Conservation (phyloP, 805 yeast species). For the Pichia membranifaciens region DNA sequence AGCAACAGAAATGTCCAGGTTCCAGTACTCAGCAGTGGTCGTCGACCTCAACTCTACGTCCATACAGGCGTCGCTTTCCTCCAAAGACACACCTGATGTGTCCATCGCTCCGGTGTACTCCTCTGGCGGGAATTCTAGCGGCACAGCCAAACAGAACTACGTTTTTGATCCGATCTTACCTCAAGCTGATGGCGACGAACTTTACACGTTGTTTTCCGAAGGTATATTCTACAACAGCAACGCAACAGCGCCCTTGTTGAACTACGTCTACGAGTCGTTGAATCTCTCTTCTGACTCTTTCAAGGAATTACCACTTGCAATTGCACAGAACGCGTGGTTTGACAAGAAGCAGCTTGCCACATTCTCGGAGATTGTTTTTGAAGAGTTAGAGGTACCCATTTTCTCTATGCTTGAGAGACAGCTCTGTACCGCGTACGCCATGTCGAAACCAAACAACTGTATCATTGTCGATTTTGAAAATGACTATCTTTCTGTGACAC, state of each 20-base stretch:
- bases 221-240: constrained; percentile 73
- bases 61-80: constrained; percentile 68
- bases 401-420: constrained; percentile 74
- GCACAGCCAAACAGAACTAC: constrained; percentile 22
- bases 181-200: constrained; percentile 36
- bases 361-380: constrained; percentile 69
- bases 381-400: constrained; percentile 66
- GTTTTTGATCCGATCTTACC: constrained; percentile 12
- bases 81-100: constrained; percentile 55
- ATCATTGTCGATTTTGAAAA: constrained; percentile 79
- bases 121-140: not conserved
- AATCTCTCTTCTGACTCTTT: constrained; percentile 37
- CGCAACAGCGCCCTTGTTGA: constrained; percentile 61
- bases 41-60: constrained; percentile 61
- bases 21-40: constrained; percentile 51
- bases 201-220: constrained; percentile 55
- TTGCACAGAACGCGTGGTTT: constrained; percentile 61
- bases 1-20: not conserved
- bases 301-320: constrained; percentile 58
- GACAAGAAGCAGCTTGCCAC: constrained; percentile 49
- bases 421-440: constrained; percentile 68
- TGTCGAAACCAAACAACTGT: constrained; percentile 66
- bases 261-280: constrained; percentile 50
- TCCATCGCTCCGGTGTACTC: constrained; percentile 54
- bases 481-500: constrained; percentile 63